Evolutionary conservation across 176 grass and related monocot species (phyloP).

Genomic region (Canna indica): DNA sequence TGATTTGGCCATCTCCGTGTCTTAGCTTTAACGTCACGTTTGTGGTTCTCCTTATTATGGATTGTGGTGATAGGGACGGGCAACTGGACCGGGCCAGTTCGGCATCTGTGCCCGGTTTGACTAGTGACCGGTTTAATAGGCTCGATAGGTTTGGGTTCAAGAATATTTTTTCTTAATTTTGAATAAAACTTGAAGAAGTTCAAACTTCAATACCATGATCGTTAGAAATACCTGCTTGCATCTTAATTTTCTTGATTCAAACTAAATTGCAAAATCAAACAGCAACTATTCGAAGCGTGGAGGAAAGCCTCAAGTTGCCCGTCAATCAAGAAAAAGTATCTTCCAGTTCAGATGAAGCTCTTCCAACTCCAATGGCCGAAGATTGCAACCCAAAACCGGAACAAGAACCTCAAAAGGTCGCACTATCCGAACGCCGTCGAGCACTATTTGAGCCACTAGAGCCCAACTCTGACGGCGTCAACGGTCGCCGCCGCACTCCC

Average conservation of each 20-base stretch:
- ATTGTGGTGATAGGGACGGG: too few species aligned
- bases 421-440: conserved; percentile 65
- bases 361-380: conserved; percentile 4
- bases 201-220: too few species aligned
- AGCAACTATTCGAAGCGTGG: conserved; percentile 49
- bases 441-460: conserved; percentile 83
- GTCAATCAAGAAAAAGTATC: background rate
- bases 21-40: background rate
- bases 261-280: conserved; percentile 23
- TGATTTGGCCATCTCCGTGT: background rate
- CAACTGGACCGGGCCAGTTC: too few species aligned
- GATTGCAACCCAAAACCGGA: conserved; percentile 12
- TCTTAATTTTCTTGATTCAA: background rate
- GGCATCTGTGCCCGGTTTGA: too few species aligned
- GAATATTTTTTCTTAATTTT: too few species aligned
- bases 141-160: too few species aligned
- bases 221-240: too few species aligned
- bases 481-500: conserved; percentile 27
- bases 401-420: conserved; percentile 18
- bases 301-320: conserved; percentile 31
- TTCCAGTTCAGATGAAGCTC: conserved; percentile 15
- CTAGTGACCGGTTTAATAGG: too few species aligned
- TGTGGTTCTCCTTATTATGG: too few species aligned
- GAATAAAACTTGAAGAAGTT: too few species aligned
- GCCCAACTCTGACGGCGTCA: conserved; percentile 35